Evolutionary conservation across 345 rosid genomes (phyloP), one percentile per base, ranked within the genome.

Genomic region (Euphorbia pulcherrima): DNA sequence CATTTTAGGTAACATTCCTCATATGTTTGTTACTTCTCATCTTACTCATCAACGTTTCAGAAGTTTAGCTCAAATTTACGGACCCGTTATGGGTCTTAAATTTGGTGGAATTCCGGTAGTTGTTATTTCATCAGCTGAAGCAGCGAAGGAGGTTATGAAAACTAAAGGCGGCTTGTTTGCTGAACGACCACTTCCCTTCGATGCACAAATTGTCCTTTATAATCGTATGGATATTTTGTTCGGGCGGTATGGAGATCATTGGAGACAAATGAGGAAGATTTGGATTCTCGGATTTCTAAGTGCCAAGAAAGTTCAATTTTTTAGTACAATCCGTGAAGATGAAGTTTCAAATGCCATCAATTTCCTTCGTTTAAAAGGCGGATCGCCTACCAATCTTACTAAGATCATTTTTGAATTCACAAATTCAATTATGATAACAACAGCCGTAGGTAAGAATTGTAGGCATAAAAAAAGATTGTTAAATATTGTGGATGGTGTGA

Each of bases 1-100:
- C 12, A 0, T 82, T 21, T 58, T 79, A n/a, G 81, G 81, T 8
- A 79, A 73, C 60, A 5, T 82, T 66, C 83, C 72, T 67, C 73
- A 70, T 29, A 64, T 79, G 6, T 47, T 14, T 8, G 63, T 44
- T 1, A 44, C 16, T 44, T 44, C 74, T 30, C 40, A 77, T 8
- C 48, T 63, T 16, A 75, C 75, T 28, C 83, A 77, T 41, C 77
- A 30, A 0, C 12, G 37, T 24, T 33, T 77, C 9, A 26, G 53
- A 48, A 61, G 75, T 23, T 62, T 80, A 71, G 74, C 83, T 24
- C 26, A 46, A 26, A 77, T 33, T 62, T 48, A 75, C 53, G 80
- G 86, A 13, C 76, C 57, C 23, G 57, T 53, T 8, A 53, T 53
- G 57, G 12, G 57, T 21, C 11, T 53, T 53, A 24, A 53, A 23